Conservation (phyloP, 1,139 yeast genomes). For the Suhomyces ambrosiae region DNA sequence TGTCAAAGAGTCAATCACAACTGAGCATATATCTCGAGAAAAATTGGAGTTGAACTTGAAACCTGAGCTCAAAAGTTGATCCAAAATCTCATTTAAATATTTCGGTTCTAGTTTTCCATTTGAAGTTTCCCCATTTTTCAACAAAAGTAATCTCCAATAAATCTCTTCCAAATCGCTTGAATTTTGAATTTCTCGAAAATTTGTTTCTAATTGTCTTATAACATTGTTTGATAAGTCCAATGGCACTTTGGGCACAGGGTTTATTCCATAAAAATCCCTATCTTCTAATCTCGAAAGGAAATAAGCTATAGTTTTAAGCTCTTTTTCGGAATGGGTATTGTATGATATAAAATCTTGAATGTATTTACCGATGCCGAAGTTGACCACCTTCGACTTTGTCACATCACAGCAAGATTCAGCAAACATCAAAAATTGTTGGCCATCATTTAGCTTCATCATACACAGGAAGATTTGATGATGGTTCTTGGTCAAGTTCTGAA, state of each 20-base stretch:
- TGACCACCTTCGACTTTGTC: constrained; percentile 46
- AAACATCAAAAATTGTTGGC: constrained; percentile 50
- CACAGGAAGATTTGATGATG: constrained; percentile 48
- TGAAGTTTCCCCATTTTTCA: constrained; percentile 24
- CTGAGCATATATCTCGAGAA: constrained; percentile 22
- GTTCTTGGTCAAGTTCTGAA: constrained; percentile 48
- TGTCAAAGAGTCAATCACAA: constrained; percentile 18
- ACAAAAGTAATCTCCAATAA: constrained; percentile 42
- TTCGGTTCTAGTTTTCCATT: constrained; percentile 11
- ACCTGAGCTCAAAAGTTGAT: constrained; percentile 13
- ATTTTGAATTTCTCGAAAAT: constrained; percentile 13
- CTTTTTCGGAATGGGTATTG: constrained; percentile 19
- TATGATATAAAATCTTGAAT: constrained; percentile 53
- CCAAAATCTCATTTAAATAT: constrained; percentile 18
- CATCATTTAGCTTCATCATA: constrained; percentile 31
- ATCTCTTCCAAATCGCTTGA: constrained; percentile 31
- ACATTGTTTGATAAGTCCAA: constrained; percentile 15
- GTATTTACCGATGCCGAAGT: constrained; percentile 47
- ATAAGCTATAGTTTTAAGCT: constrained; percentile 39
- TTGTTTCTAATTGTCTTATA: constrained; percentile 14
- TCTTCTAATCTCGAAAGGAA: constrained; percentile 39
- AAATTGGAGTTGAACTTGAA: constrained; percentile 18
- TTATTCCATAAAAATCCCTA: constrained; percentile 15
- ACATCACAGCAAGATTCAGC: constrained; percentile 48
- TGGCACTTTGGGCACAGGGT: constrained; percentile 19